These are phyloP conservation scores for Agaricus bisporus DNA, from an alignment of 768 basidiomycete species.

Conservation along the genomic window DNA sequence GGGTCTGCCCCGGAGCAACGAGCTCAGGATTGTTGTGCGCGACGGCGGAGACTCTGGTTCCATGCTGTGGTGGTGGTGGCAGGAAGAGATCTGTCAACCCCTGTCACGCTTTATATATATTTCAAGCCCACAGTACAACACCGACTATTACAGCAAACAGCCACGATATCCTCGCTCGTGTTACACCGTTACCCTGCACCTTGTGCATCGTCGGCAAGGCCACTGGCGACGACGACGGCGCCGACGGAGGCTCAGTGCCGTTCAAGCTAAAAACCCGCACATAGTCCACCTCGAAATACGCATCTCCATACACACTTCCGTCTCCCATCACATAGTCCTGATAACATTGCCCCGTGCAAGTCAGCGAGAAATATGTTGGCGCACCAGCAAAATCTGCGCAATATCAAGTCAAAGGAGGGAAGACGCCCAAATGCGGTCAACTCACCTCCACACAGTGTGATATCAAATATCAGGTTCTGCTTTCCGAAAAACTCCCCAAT, in stretches of 20 bases:
- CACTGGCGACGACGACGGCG: background rate
- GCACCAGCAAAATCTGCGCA: constrained; percentile 6
- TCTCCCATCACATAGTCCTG: constrained; percentile 10
- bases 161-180: too few relatives aligned
- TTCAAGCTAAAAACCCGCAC: constrained; percentile 9
- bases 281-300: constrained; percentile 15
- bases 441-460: constrained; percentile 12
- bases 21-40: constrained; percentile 64
- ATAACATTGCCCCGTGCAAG: constrained; percentile 12
- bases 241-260: background rate
- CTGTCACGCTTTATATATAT: background rate
- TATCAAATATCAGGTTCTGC: constrained; percentile 10
- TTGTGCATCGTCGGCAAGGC: too few relatives aligned
- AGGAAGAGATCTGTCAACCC: background rate
- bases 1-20: constrained; percentile 64
- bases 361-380: constrained; percentile 9
- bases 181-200: too few relatives aligned
- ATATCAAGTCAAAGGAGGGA: background rate
- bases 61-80: constrained; percentile 14
- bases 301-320: background rate
- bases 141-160: too few relatives aligned
- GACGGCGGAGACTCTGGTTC: constrained; percentile 35
- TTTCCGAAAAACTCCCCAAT: constrained; percentile 1
- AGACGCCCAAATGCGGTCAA: background rate
- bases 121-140: too few relatives aligned